phyloP scores from a whole-genome alignment of 768 basidiomycete genomes.

The Scleroderma citrinum region DNA sequence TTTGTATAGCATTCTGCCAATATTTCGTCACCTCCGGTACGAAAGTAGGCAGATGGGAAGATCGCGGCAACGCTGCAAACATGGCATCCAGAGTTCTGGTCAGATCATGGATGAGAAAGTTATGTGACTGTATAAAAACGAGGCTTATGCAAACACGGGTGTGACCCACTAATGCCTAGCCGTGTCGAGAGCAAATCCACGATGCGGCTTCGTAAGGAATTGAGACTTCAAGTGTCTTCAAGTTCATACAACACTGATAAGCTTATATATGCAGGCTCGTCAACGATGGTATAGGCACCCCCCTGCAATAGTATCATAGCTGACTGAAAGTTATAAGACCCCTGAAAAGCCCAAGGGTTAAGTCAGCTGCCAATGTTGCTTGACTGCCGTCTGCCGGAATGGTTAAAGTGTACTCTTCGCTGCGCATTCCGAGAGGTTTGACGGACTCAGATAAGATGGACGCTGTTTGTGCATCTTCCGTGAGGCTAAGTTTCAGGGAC shows the following conservation, averaged over 20 bases:
- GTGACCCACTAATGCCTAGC: slow-evolving; percentile 36
- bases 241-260: slow-evolving; percentile 1
- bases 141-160: slow-evolving; percentile 7
- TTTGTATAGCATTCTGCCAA: slow-evolving; percentile 61
- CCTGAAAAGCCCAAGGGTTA: slow-evolving; percentile 44
- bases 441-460: slow-evolving; percentile 34
- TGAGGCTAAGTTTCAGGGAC: slow-evolving; percentile 25
- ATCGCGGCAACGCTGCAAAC: slow-evolving; percentile 48
- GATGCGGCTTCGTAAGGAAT: slow-evolving; percentile 24
- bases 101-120: slow-evolving; percentile 35
- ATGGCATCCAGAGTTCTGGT: slow-evolving; percentile 46
- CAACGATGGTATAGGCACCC: slow-evolving; percentile 34
- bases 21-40: slow-evolving; percentile 80
- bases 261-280: slow-evolving; percentile 44
- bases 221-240: not conserved
- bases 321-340: slow-evolving; percentile 54
- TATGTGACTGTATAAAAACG: too few relatives aligned
- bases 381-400: slow-evolving; percentile 32
- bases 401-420: slow-evolving; percentile 40
- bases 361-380: slow-evolving; percentile 38
- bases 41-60: slow-evolving; percentile 57
- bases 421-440: slow-evolving; percentile 28
- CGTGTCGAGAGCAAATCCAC: slow-evolving; percentile 43
- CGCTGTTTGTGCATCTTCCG: slow-evolving; percentile 5
- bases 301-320: slow-evolving; percentile 39